Base-by-base conservation (phyloP, 306 rosid species). In the Cucurbita ficifolia region DNA sequence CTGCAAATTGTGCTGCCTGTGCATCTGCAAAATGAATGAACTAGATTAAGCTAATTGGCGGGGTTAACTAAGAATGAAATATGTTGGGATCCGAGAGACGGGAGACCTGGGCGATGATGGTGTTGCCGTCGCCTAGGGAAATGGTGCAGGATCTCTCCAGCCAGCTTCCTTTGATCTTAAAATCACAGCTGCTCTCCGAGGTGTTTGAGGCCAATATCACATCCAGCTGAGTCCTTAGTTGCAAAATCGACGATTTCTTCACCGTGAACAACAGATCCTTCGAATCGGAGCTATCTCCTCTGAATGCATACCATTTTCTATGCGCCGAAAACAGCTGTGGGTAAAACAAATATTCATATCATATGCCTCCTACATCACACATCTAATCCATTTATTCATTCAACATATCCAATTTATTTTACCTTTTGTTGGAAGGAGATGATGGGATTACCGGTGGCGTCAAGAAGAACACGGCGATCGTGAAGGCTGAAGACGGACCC, bases 161-260 rank as follows among this genome's bases (percentile, higher is more conserved):
- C 84, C 75, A 75, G 49, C 86, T 82, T 42, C 84, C 88, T 63
- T 76, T 76, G 59, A 82, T 33, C 80, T 80, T 85, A 76, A 78
- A 85, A 76, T 85, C 88, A 36, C 76, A 71, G 12, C 17, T 39
- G 12, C 36, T 52, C 67, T 82, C 81, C 19, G 76, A 38, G 1
- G 75, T 33, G 61, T 82, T 82, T 1, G 75, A 24, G 39, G 84
- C 88, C 76, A 85, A 80, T 49, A 77, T 76, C 48, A 80, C 83
- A 68, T 78, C 83, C 49, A 82, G 12, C 22, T 78, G 72, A 6
- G 88, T 80, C 65, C 58, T 80, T 1, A 76, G 6, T 53, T 85
- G 83, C n/a, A 80, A 2, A 18, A 73, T 0, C 17, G 78, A 78
- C 10, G 86, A 69, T 42, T 60, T 78, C 76, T 78, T 82, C 50